Base-by-base conservation (phyloP, 176 grass and related monocot species). In the Cocos nucifera region DNA sequence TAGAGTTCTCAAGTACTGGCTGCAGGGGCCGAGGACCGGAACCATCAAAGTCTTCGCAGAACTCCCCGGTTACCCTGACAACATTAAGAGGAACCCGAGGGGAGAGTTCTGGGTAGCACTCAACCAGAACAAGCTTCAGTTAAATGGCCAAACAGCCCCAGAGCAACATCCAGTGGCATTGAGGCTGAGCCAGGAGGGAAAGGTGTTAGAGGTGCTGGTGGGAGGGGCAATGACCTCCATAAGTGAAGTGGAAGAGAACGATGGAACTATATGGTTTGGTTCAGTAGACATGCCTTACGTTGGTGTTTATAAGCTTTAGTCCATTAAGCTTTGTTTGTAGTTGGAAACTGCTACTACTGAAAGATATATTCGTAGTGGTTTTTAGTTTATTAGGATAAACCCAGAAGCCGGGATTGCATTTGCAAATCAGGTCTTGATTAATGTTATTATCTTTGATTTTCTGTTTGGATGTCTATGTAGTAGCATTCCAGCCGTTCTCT, bases 1-100 rank as follows among this genome's bases (percentile, higher is more conserved):
- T 69, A 62, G 85, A 17, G 69, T 88, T 35, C 64, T 87, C 53
- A 80, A 73, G 23, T 76, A 91, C 73, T 97, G 83, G 87, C 78
- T 90, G 15, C 65, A 65, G 6, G 91, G 91, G 0, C 69, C 74
- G 0, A 51, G 21, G 4, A 66, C 74, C 1, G 80, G 91, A 18
- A 1, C 10, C 29, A 80, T 71, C 0, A 81, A 88, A 53, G 68
- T 62, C 19, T 77, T 97, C 50, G 78, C 73, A 0, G 86, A 91
- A 16, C 64, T 97, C 7, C 92, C 87, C 1, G 87, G 92, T 3
- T 97, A 91, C 72, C 92, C 92, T 0, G 92, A 97, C 68, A 97
- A 90, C 75, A 75, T 97, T 49, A 82, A 78, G 59, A 77, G 56
- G 19, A 76, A 44, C 44, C 50, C 61, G 14, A 8, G 7, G n/a